A percentile compares a stretch with the other conserved stretches of the same genome.
These are phyloP conservation scores for Trapa bicornis DNA, from an alignment of 345 rosid species.

Conservation along the genomic window DNA sequence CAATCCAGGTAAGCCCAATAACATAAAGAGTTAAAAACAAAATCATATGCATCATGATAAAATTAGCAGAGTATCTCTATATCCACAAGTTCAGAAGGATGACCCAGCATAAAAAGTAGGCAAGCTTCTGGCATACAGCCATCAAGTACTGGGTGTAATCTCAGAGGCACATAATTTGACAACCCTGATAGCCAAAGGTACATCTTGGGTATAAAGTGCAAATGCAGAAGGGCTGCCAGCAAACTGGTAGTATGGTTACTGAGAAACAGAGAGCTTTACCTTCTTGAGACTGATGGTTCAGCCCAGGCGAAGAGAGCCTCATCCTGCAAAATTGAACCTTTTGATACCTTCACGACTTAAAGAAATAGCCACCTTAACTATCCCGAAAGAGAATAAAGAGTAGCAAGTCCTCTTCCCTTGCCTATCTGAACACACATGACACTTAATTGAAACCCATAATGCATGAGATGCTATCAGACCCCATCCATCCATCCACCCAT, in stretches of 20 bases:
- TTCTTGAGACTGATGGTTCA: conserved; percentile 3
- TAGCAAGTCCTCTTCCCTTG: background rate
- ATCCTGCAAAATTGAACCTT: conserved; percentile 1
- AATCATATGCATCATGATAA: background rate
- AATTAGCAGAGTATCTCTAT: background rate
- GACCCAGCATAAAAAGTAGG: background rate
- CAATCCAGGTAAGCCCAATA: background rate
- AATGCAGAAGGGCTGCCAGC: background rate
- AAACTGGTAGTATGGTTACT: background rate
- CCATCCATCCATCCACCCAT: conserved; percentile 2
- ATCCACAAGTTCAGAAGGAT: background rate
- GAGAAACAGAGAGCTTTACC: background rate
- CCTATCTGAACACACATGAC: conserved; percentile 1
- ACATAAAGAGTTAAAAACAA: background rate
- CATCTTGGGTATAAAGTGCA: background rate
- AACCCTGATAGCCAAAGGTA: background rate
- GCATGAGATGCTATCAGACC: background rate
- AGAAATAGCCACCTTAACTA: background rate
- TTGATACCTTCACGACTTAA: background rate
- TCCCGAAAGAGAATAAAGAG: background rate
- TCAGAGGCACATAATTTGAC: background rate
- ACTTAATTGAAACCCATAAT: background rate
- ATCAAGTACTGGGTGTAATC: background rate
- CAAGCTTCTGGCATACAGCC: background rate
- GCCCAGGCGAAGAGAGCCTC: conserved; percentile 6